Conservation (phyloP, 2,329 filamentous ascomycete genomes). For the Rhinocladiella similis region DNA sequence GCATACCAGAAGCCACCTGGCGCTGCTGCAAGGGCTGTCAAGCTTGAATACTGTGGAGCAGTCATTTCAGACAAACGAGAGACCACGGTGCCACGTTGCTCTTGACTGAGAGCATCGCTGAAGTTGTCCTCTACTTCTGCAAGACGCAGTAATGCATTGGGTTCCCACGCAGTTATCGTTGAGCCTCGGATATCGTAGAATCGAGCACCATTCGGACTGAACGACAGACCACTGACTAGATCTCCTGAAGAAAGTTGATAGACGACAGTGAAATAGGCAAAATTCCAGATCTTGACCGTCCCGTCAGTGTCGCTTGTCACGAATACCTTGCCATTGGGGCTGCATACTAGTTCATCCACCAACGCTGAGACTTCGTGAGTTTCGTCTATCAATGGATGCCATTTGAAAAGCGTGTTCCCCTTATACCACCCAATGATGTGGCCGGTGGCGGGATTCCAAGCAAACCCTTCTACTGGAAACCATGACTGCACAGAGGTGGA, state of each 20-base stretch:
- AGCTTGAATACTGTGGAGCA: conserved; percentile 2
- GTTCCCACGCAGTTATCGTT: conserved; percentile 34
- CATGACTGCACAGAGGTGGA: background rate
- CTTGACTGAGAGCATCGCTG: conserved; percentile 20
- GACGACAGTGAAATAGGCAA: conserved; percentile 25
- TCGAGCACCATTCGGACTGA: conserved; percentile 31
- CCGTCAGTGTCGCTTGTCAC: conserved; percentile 18
- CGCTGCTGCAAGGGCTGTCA: conserved; percentile 6
- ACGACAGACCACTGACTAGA: conserved; percentile 28
- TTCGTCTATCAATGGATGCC: conserved; percentile 35
- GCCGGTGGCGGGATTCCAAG: conserved; percentile 33
- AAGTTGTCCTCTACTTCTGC: conserved; percentile 25
- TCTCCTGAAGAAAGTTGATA: conserved; percentile 29
- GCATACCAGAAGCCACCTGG: conserved; percentile 4
- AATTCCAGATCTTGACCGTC: conserved; percentile 32
- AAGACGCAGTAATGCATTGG: conserved; percentile 28
- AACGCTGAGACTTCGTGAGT: conserved; percentile 28
- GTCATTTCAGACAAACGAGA: conserved; percentile 7
- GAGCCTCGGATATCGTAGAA: conserved; percentile 33
- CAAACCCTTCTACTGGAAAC: conserved; percentile 12
- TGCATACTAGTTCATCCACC: conserved; percentile 23
- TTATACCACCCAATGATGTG: conserved; percentile 37
- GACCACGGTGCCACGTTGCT: conserved; percentile 1
- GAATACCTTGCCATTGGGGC: no score
- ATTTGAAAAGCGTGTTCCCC: conserved; percentile 39